Base-by-base conservation (phyloP, 345 rosid genomes). In the Eucalyptus regnans region DNA sequence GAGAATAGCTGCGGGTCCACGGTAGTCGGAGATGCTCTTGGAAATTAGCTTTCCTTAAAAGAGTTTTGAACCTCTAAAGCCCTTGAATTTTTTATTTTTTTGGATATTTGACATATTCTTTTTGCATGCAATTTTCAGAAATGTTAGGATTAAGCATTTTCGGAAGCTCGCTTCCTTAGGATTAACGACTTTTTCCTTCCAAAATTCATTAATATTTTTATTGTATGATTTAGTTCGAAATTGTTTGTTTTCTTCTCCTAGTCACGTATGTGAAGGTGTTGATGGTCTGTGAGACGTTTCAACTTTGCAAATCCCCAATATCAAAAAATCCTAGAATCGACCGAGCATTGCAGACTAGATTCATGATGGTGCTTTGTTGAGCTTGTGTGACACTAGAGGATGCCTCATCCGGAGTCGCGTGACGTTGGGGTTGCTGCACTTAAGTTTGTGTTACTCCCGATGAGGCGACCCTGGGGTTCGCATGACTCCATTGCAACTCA, bases 401-500 rank as follows among this genome's bases (percentile, higher is more conserved):
- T 60, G 66, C 66, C 0, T 60, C 8, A 0, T 2, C 3, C 0
- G 1, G 0, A 27, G 33, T 27, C 0, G 2, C 4, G 8, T 60
- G 8, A 60, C 6, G 1, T 12, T 29, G 15, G 27, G 8, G 8
- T 27, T 6, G n/a, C 3, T 0, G 8, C n/a, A 12, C 33, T 2
- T 29, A 5, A 8, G 68, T 12, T 12, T 27, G 31, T 12, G 68
- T 0, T 4, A 0, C 16, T 27, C 16, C 0, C 0, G 1, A 1
- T 6, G 7, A 68, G 44, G 80, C 2, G 4, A 68, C 12, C 23
- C 1, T 1, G 2, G 0, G 12, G 37, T 18, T 17, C 0, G 4
- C 1, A 1, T 10, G 4, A 33, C 4, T 2, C 3, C 17, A 1
- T 4, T 10, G 1, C 7, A 33, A 68, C 43, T 68, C 7, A 5